phyloP scores from a whole-genome alignment of 768 basidiomycete genomes.

The Dioszegia crocea region DNA sequence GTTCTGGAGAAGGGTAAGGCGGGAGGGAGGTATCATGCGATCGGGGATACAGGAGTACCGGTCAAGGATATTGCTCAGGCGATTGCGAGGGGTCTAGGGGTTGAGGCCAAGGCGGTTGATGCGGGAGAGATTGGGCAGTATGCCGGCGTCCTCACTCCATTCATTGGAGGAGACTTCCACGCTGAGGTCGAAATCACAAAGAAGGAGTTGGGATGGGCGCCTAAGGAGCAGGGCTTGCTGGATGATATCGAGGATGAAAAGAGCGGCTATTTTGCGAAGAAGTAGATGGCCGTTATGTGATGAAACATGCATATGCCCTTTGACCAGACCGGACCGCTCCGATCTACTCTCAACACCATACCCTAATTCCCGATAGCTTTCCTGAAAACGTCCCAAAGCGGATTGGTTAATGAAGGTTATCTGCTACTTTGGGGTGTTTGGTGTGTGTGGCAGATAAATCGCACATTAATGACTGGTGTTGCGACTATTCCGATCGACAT shows the following conservation, averaged over 20 bases:
- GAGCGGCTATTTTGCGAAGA: background rate
- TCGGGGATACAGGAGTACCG: slow-evolving; percentile 13
- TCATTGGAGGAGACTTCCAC: background rate
- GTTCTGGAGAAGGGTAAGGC: slow-evolving; percentile 26
- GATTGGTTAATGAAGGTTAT: no score
- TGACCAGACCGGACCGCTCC: no score
- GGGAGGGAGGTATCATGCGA: slow-evolving; percentile 16
- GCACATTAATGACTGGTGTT: no score
- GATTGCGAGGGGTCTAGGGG: slow-evolving; percentile 15
- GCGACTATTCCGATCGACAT: no score
- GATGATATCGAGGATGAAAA: slow-evolving; percentile 6
- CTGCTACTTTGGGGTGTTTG: no score
- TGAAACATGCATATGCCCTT: no score
- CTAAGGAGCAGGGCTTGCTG: slow-evolving; percentile 14
- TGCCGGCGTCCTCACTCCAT: slow-evolving; percentile 11
- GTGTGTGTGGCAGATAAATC: no score
- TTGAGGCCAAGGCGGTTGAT: slow-evolving; percentile 9
- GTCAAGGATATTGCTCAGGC: slow-evolving; percentile 12
- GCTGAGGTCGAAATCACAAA: slow-evolving; percentile 10
- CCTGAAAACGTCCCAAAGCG: no score
- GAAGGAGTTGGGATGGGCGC: slow-evolving; percentile 25
- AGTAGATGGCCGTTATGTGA: no score
- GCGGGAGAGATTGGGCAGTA: slow-evolving; percentile 4
- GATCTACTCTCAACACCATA: no score
- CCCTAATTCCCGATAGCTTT: no score